These are phyloP conservation scores for Taxillus chinensis DNA, from an alignment of 164 flowering plant genomes.

Conservation along the genomic window DNA sequence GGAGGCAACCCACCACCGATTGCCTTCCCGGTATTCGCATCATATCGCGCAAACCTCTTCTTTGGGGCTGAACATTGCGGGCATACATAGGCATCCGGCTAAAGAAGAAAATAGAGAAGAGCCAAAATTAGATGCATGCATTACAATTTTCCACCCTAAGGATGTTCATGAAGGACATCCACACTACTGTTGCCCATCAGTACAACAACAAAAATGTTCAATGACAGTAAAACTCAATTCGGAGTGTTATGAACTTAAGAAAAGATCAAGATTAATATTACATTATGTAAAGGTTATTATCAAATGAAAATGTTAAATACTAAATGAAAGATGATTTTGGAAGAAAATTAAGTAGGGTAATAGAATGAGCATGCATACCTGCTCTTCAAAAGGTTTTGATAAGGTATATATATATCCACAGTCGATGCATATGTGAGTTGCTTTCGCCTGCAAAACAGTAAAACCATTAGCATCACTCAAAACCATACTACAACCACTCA, in stretches of 20 bases:
- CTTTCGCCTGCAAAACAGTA: constrained; percentile 60
- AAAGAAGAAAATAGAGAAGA: constrained; percentile 11
- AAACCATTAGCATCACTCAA: background rate
- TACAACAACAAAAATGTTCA: no score
- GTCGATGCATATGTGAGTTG: constrained; percentile 92
- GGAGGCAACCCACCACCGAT: constrained; percentile 89
- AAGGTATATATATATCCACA: constrained; percentile 84
- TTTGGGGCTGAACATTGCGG: constrained; percentile 94
- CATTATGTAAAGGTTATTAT: no score
- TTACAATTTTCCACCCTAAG: background rate
- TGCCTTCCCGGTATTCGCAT: constrained; percentile 70
- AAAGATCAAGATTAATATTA: no score
- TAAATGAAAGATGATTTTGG: no score
- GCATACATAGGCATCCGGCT: constrained; percentile 75
- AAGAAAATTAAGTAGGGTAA: background rate
- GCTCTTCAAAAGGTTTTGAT: constrained; percentile 82
- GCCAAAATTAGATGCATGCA: no score
- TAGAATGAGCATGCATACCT: constrained; percentile 37
- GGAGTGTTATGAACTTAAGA: no score
- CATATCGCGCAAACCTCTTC: constrained; percentile 84
- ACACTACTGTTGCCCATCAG: no score
- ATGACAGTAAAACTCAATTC: no score
- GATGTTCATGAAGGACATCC: constrained; percentile 7
- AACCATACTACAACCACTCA: background rate
- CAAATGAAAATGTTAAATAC: no score